These are phyloP conservation scores for Ceratocystiopsis sp. DNA, from an alignment of 2,329 filamentous ascomycete genomes.

Conservation along the genomic window DNA sequence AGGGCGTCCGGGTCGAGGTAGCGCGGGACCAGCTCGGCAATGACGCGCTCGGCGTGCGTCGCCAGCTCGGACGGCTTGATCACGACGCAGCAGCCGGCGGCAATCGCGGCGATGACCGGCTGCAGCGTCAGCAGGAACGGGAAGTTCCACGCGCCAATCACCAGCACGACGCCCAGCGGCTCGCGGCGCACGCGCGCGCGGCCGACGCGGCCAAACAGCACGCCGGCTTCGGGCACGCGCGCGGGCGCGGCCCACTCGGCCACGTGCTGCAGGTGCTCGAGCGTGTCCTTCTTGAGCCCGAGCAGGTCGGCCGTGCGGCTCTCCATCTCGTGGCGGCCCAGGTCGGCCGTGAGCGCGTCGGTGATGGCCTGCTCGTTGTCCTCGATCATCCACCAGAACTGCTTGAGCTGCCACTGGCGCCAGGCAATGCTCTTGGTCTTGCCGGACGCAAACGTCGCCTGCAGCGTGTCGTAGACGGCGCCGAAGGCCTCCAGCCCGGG, in stretches of 20 bases:
- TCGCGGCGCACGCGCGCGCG: constrained; percentile 21
- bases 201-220: constrained; percentile 18
- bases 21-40: constrained; percentile 21
- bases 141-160: constrained; percentile 30
- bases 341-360: constrained; percentile 18
- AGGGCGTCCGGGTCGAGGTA: constrained; percentile 25
- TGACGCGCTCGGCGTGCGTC: constrained; percentile 16
- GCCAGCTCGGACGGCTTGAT: constrained; percentile 28
- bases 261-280: constrained; percentile 20
- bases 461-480: not conserved
- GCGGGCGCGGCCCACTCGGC: constrained; percentile 11
- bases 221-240: not conserved
- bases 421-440: constrained; percentile 21
- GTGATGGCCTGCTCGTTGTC: constrained; percentile 20
- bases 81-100: constrained; percentile 23
- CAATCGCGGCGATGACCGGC: constrained; percentile 24
- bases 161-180: constrained; percentile 24
- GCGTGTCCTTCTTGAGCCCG: constrained; percentile 18
- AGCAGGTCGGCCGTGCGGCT: constrained; percentile 15
- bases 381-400: constrained; percentile 23
- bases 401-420: constrained; percentile 24
- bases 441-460: constrained; percentile 1
- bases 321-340: constrained; percentile 19
- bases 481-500: not conserved
- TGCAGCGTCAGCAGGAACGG: constrained; percentile 21